Conservation (phyloP, 257 asterid genomes). For the Rubia yunnanensis region DNA sequence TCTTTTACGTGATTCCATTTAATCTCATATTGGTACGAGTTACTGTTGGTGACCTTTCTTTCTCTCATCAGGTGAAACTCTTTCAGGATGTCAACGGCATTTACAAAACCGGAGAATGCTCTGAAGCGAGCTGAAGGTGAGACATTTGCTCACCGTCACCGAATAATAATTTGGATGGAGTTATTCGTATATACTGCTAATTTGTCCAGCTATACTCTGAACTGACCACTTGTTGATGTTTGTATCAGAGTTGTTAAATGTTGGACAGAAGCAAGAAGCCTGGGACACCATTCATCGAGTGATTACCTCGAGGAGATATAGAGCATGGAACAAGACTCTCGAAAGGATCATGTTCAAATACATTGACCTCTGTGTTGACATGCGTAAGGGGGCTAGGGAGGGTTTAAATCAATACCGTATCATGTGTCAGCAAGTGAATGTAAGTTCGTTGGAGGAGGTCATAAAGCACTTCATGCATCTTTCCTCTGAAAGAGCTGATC, state of each 20-base stretch:
- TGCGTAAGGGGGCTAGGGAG: constrained; percentile 37
- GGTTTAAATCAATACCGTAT: constrained; percentile 32
- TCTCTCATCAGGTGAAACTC: background rate
- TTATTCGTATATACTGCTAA: background rate
- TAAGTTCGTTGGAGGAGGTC: constrained; percentile 35
- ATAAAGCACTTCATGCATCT: constrained; percentile 32
- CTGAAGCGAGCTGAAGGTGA: constrained; percentile 37
- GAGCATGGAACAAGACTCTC: constrained; percentile 36
- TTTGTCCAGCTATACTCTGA: background rate
- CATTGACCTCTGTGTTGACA: constrained; percentile 35
- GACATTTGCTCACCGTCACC: background rate
- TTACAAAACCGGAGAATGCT: constrained; percentile 33
- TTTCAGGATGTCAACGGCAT: constrained; percentile 13
- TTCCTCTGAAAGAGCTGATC: constrained; percentile 31
- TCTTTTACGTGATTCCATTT: background rate
- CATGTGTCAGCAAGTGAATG: constrained; percentile 33
- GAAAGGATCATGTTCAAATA: constrained; percentile 35
- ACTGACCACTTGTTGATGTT: background rate
- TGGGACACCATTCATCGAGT: constrained; percentile 30
- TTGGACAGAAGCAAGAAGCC: constrained; percentile 37
- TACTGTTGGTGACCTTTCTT: background rate
- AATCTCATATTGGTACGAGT: background rate
- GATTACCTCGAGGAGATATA: constrained; percentile 31
- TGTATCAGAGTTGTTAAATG: constrained; percentile 28
- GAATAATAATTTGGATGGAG: background rate